phyloP scores from a whole-genome alignment of 83 land plant genomes.

The Picea abies region DNA sequence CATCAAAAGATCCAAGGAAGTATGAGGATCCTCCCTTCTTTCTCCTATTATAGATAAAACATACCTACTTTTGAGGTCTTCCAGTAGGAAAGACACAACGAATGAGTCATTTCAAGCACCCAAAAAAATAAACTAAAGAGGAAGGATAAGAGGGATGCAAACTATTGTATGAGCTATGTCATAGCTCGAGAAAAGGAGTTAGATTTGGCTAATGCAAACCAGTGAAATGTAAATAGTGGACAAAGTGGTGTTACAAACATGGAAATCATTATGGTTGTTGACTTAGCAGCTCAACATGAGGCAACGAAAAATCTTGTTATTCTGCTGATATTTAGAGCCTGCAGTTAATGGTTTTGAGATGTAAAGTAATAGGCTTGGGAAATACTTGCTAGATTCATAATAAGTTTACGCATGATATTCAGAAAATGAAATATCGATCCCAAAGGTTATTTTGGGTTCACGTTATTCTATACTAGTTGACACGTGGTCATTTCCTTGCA shows the following conservation, averaged over 20 bases:
- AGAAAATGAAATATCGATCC: constrained; percentile 72
- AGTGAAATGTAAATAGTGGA: too few relatives aligned
- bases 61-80: background rate
- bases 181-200: too few relatives aligned
- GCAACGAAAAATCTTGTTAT: background rate
- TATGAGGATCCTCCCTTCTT: constrained; percentile 45
- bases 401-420: too few relatives aligned
- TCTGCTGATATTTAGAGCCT: constrained; percentile 15
- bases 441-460: constrained; percentile 54
- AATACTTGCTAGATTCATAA: too few relatives aligned
- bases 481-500: constrained; percentile 63
- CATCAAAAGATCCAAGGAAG: constrained; percentile 67
- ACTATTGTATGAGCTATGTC: constrained; percentile 39
- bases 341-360: constrained; percentile 71
- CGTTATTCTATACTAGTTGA: constrained; percentile 55
- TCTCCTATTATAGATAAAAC: constrained; percentile 50
- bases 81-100: constrained; percentile 7
- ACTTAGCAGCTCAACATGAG: constrained; percentile 20
- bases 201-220: too few relatives aligned
- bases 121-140: too few relatives aligned
- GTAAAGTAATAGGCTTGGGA: constrained; percentile 94
- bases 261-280: too few relatives aligned
- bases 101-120: constrained; percentile 47
- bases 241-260: too few relatives aligned
- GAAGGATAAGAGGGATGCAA: constrained; percentile 65